Evolutionary conservation across 2,329 filamentous ascomycete species (phyloP), one percentile per base, ranked within the genome.

Genomic region (Xylaria sp.): DNA sequence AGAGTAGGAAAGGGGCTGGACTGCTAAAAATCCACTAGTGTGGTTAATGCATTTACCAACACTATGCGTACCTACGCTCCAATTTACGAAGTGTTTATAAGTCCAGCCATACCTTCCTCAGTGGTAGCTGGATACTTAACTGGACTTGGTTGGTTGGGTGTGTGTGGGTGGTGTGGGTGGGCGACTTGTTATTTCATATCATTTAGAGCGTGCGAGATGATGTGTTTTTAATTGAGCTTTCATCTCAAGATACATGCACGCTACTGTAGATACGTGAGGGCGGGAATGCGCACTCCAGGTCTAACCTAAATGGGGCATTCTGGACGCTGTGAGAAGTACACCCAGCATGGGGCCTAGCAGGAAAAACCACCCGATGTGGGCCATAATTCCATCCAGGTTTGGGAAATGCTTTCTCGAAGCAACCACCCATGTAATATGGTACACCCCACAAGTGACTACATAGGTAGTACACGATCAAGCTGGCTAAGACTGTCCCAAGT

Each of bases 141-240:
- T 46, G 41, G 41, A n/a, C 7, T 46, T 18, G 41, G 41, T 46
- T 18, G 41, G 41, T 15, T 18, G 13, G 13, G 41, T 15, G 12
- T 18, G 37, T n/a, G 23, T 25, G 31, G 31, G 61, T 65, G 34
- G 62, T 65, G 62, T 62, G 66, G 46, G 66, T 64, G 64, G 60
- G 65, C 23, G 23, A 57, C 51, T 58, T 69, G 56, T 52, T 65
- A 61, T 37, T 20, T 56, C 41, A 46, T 58, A 65, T 62, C 25
- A 55, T 31, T 44, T 56, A 31, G 57, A 20, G 44, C 41, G 62
- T 54, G 62, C 41, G 62, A 54, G 62, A 65, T 51, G 67, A 65
- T 60, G 67, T 70, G 68, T 70, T 10, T 44, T 69, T 69, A 60
- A 68, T 68, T 65, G 51, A 48, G 44, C 34, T 60, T 56, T 67